phyloP scores from a whole-genome alignment of 1,284 basidiomycete genomes.

The Kalmanozyma brasiliensis region DNA sequence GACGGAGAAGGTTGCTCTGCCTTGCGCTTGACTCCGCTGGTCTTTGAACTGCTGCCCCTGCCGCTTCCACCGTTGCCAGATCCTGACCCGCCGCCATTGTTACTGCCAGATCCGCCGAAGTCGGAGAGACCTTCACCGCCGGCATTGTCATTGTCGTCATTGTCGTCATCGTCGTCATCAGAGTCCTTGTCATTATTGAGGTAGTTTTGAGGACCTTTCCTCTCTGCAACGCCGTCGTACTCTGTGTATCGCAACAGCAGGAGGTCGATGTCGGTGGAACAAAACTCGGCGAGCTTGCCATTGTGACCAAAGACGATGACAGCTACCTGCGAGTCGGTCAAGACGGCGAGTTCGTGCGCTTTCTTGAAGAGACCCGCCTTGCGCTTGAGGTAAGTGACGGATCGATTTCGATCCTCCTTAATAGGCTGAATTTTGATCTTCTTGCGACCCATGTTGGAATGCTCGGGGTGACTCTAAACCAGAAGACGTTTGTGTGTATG shows the following conservation, averaged over 20 bases:
- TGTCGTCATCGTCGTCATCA: constrained; percentile 40
- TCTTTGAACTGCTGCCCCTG: constrained; percentile 7
- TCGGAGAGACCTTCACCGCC: constrained; percentile 17
- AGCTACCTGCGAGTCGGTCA: constrained; percentile 77
- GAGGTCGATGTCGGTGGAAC: constrained; percentile 60
- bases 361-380: constrained; percentile 91
- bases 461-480: too few relatives aligned
- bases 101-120: not conserved
- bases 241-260: constrained; percentile 59
- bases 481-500: constrained; percentile 9
- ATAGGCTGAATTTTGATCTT: constrained; percentile 92
- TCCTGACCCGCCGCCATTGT: constrained; percentile 7
- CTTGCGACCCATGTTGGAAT: constrained; percentile 77
- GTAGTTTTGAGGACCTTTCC: constrained; percentile 48
- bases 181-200: constrained; percentile 41
- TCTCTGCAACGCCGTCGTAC: constrained; percentile 41
- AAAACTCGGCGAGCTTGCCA: constrained; percentile 63
- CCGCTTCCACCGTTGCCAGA: not conserved
- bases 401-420: constrained; percentile 86
- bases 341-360: constrained; percentile 85
- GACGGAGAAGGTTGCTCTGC: constrained; percentile 17
- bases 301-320: constrained; percentile 76
- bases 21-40: constrained; percentile 34
- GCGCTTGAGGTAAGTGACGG: constrained; percentile 90
- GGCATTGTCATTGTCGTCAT: constrained; percentile 21